Conservation (phyloP, 139 green algal species). For the Choricystis sp. region DNA sequence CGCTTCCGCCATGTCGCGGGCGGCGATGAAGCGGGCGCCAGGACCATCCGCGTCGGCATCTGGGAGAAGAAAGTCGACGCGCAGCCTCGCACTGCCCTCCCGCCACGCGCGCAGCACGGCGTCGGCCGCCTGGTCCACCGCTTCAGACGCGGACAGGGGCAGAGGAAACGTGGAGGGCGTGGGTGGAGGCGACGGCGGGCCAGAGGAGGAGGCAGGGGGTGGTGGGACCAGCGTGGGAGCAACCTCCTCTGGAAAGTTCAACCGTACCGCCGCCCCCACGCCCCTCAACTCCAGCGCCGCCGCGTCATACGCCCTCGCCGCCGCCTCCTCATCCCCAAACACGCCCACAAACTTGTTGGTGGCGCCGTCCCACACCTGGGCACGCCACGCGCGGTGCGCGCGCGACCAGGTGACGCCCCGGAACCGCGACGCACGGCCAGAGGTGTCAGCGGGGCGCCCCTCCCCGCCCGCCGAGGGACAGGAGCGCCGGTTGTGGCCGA, state of each 20-base stretch:
- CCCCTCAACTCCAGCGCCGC: background rate
- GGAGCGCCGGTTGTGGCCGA: too few relatives aligned
- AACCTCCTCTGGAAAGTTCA: background rate
- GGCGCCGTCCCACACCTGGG: background rate
- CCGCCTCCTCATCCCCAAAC: background rate
- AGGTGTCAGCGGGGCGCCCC: too few relatives aligned
- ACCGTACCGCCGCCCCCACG: too few relatives aligned
- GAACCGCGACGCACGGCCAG: too few relatives aligned
- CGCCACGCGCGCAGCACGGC: background rate
- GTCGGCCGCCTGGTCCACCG: background rate
- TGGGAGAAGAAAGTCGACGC: background rate
- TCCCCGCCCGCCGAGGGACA: too few relatives aligned
- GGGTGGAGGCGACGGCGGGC: too few relatives aligned
- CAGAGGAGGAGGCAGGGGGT: too few relatives aligned
- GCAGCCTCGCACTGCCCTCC: background rate
- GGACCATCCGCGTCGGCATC: background rate
- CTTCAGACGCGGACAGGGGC: background rate
- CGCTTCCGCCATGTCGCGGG: background rate
- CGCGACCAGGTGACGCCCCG: too few relatives aligned
- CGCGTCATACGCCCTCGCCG: background rate
- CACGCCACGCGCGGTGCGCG: background rate
- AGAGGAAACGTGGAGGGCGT: background rate
- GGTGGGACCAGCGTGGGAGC: too few relatives aligned
- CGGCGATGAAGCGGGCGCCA: background rate
- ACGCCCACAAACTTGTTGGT: background rate